Conservation (phyloP, 768 basidiomycete species). For the Pleurotus citrinopileatus region DNA sequence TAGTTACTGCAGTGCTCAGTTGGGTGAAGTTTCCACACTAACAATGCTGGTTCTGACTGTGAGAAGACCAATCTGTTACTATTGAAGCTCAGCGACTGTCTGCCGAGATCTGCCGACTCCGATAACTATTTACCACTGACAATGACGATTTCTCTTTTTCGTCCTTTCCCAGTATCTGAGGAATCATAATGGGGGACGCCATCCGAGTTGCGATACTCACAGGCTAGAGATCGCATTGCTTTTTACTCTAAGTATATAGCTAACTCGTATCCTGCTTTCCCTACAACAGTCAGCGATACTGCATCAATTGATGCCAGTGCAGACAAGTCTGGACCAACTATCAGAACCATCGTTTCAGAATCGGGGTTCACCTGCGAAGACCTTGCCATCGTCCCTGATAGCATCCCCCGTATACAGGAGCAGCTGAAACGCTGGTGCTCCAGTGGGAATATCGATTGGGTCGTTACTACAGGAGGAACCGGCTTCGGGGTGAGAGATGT, state of each 20-base stretch:
- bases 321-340: slow-evolving; percentile 67
- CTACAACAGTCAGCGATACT: slow-evolving; percentile 65
- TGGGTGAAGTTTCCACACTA: too few relatives aligned
- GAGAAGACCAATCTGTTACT: too few relatives aligned
- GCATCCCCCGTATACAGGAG: slow-evolving; percentile 46
- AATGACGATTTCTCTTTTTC: not conserved
- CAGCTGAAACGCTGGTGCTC: slow-evolving; percentile 45
- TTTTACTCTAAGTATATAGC: not conserved
- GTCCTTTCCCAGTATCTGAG: not conserved
- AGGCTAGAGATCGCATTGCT: not conserved
- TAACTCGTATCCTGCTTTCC: not conserved
- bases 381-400: slow-evolving; percentile 63
- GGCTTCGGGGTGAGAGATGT: slow-evolving; percentile 79
- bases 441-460: slow-evolving; percentile 56
- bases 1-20: too few relatives aligned
- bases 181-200: not conserved
- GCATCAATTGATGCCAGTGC: slow-evolving; percentile 43
- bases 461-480: slow-evolving; percentile 85
- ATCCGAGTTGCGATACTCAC: slow-evolving; percentile 7
- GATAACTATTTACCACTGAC: slow-evolving; percentile 2
- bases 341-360: slow-evolving; percentile 45
- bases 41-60: too few relatives aligned
- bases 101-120: slow-evolving; percentile 7
- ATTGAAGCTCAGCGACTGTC: not conserved
- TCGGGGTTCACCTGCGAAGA: slow-evolving; percentile 34